These are phyloP conservation scores for Boechera divaricarpa DNA, from an alignment of 345 rosid species.

Conservation along the genomic window DNA sequence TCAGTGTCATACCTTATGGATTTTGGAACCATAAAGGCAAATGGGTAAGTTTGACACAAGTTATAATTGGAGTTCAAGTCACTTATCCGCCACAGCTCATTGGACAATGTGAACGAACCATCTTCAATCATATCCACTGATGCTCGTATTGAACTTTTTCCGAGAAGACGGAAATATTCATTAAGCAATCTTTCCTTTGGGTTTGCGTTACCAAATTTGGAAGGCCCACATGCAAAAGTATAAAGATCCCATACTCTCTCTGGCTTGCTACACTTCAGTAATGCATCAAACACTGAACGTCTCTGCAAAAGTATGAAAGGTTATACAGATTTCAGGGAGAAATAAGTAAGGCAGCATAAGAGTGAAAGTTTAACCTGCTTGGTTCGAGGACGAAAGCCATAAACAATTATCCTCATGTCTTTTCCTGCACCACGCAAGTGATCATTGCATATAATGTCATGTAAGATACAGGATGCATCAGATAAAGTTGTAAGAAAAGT, in stretches of 20 bases:
- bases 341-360: conserved; percentile 1
- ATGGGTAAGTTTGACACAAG: conserved; percentile 86
- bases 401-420: conserved; percentile 93
- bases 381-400: conserved; percentile 86
- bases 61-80: conserved; percentile 70
- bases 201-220: conserved; percentile 65
- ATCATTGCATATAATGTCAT: conserved; percentile 5
- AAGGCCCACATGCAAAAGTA: conserved; percentile 82
- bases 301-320: conserved; percentile 58
- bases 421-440: conserved; percentile 64
- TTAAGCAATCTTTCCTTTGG: conserved; percentile 88
- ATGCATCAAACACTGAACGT: conserved; percentile 69
- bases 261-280: conserved; percentile 70
- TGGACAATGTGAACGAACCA: conserved; percentile 69
- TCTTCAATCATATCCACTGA: conserved; percentile 78
- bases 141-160: conserved; percentile 61
- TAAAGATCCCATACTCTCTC: conserved; percentile 84
- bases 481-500: background rate
- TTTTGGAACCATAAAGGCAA: conserved; percentile 89
- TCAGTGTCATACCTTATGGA: conserved; percentile 61
- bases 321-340: conserved; percentile 17
- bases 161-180: conserved; percentile 95
- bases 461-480: conserved; percentile 7
- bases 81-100: conserved; percentile 89
- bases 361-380: conserved; percentile 66